phyloP scores from a whole-genome alignment of 352 stramenopile genomes.

The Phytopythium helicoides region DNA sequence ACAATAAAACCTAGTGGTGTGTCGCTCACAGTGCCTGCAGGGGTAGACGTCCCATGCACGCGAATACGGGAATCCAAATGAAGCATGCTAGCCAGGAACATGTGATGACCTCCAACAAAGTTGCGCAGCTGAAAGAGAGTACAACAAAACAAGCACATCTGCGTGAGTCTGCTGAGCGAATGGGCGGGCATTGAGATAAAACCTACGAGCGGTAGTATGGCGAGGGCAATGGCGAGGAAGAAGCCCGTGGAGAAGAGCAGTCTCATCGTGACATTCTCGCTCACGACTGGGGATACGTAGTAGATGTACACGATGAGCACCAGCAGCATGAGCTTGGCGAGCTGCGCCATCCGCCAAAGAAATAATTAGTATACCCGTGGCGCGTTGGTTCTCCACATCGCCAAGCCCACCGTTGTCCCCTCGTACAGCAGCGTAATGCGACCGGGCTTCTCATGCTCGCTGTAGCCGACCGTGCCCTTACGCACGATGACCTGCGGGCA shows the following conservation, averaged over 20 bases:
- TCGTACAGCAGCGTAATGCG: slow-evolving; percentile 68
- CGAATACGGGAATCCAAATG: slow-evolving; percentile 47
- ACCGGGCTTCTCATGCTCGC: slow-evolving; percentile 49
- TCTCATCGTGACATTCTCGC: slow-evolving; percentile 44
- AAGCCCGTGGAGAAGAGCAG: slow-evolving; percentile 68
- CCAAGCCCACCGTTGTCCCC: slow-evolving; percentile 36
- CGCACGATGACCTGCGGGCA: slow-evolving; percentile 77
- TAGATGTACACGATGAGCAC: slow-evolving; percentile 77
- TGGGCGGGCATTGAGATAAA: too few species aligned
- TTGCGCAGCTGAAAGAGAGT: slow-evolving; percentile 70
- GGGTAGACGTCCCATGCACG: slow-evolving; percentile 33
- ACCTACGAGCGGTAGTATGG: slow-evolving; percentile 52
- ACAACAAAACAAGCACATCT: too few species aligned
- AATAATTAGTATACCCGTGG: neutral
- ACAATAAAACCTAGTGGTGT: slow-evolving; percentile 69
- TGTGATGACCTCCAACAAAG: slow-evolving; percentile 68
- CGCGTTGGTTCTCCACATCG: neutral
- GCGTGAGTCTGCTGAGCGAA: too few species aligned
- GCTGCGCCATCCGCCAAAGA: slow-evolving; percentile 6
- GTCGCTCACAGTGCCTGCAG: slow-evolving; percentile 41
- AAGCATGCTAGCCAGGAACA: slow-evolving; percentile 78
- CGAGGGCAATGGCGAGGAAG: slow-evolving; percentile 59
- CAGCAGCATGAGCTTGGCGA: slow-evolving; percentile 69
- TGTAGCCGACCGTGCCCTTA: slow-evolving; percentile 61
- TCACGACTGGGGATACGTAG: slow-evolving; percentile 53